Percentiles rank a stretch among this genome's conserved stretches.
phyloP scores from a whole-genome alignment of 1,139 yeast species.

The Meyerozyma smithsonii region DNA sequence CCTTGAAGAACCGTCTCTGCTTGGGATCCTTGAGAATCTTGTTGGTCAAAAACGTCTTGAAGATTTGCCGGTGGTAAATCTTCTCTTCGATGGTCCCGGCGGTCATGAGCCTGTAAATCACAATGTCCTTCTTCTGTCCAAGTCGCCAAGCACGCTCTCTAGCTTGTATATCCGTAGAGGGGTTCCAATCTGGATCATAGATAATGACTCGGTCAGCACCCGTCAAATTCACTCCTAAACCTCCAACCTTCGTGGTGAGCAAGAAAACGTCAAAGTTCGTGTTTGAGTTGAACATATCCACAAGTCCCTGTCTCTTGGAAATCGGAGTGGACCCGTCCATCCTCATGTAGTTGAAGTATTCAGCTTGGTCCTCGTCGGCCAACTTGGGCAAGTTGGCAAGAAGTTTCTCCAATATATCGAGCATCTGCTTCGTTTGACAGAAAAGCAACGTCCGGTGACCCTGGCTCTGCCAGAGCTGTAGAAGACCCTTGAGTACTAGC shows the following conservation, averaged over 20 bases:
- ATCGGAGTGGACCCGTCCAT: slow-evolving; percentile 97
- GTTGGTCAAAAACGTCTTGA: slow-evolving; percentile 89
- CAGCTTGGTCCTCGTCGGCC: slow-evolving; percentile 13
- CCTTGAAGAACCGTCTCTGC: slow-evolving; percentile 86
- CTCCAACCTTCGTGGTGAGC: slow-evolving; percentile 92
- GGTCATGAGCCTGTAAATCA: slow-evolving; percentile 85
- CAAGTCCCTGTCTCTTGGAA: slow-evolving; percentile 66
- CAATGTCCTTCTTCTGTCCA: slow-evolving; percentile 92
- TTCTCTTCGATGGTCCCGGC: slow-evolving; percentile 97
- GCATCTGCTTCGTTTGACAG: slow-evolving; percentile 92
- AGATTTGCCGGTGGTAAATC: slow-evolving; percentile 92
- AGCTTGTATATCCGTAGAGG: slow-evolving; percentile 95
- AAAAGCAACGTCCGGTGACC: slow-evolving; percentile 77
- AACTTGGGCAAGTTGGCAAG: slow-evolving; percentile 36
- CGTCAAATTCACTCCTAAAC: slow-evolving; percentile 87
- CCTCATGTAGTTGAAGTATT: slow-evolving; percentile 50
- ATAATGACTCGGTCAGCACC: slow-evolving; percentile 95
- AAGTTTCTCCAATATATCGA: slow-evolving; percentile 73
- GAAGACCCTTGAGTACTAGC: slow-evolving; percentile 76
- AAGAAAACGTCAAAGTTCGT: slow-evolving; percentile 59
- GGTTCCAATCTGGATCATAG: slow-evolving; percentile 98
- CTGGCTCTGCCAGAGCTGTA: slow-evolving; percentile 73
- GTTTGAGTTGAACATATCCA: slow-evolving; percentile 72
- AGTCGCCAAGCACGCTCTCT: slow-evolving; percentile 96
- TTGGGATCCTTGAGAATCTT: slow-evolving; percentile 94